A percentile compares a stretch with the other conserved stretches of the same genome.
These are phyloP conservation scores for Lobosporangium transversale DNA, from an alignment of 192 early-diverging fungal genomes.

Conservation along the genomic window DNA sequence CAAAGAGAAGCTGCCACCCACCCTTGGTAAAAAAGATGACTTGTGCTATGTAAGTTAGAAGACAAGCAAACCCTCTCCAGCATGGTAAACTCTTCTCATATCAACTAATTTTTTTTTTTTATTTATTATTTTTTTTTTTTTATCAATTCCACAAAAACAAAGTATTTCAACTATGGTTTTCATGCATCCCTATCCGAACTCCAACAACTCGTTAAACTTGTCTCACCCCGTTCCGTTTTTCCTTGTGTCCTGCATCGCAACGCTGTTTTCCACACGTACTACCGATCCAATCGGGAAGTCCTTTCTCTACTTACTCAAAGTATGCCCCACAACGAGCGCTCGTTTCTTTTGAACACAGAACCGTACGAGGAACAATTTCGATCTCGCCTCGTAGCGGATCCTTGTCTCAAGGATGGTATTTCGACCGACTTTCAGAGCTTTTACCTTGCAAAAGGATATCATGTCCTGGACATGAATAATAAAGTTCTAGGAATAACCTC, in stretches of 20 bases:
- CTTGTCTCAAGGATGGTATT: slow-evolving; percentile 12
- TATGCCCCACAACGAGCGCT: slow-evolving; percentile 12
- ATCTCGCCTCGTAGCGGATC: too few relatives aligned
- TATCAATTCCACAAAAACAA: too few relatives aligned
- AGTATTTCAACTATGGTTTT: slow-evolving; percentile 40
- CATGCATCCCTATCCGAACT: slow-evolving; percentile 41
- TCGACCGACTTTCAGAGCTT: slow-evolving; percentile 44
- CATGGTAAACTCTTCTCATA: too few relatives aligned
- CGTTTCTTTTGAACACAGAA: background rate
- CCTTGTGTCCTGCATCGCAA: slow-evolving; percentile 47
- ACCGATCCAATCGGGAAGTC: slow-evolving; percentile 18
- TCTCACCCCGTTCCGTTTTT: slow-evolving; percentile 21
- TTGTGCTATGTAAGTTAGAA: slow-evolving; percentile 30
- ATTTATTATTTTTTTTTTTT: too few relatives aligned
- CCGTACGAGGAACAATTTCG: slow-evolving; percentile 5
- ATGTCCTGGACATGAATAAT: slow-evolving; percentile 35
- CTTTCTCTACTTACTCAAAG: slow-evolving; percentile 12
- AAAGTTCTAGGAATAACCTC: background rate
- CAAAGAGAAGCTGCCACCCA: slow-evolving; percentile 23
- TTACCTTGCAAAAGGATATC: slow-evolving; percentile 21
- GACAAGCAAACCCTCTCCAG: background rate
- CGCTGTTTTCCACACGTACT: slow-evolving; percentile 1
- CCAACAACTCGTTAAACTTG: slow-evolving; percentile 15
- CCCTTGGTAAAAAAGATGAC: slow-evolving; percentile 25
- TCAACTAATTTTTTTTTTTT: background rate